phyloP scores from a whole-genome alignment of 257 asterid genomes.

The Nicotiana attenuata region DNA sequence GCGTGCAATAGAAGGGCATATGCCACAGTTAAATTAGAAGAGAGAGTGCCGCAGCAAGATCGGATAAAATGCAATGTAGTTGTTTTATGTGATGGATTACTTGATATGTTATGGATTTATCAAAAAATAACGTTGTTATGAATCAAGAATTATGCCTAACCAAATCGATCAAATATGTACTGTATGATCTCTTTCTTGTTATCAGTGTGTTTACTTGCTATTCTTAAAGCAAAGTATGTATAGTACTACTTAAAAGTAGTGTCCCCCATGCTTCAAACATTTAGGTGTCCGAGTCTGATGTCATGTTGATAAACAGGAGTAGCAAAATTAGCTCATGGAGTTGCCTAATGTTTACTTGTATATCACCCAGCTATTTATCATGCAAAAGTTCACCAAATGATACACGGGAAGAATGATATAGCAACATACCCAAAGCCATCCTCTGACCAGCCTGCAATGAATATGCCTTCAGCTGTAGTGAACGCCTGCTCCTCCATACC shows the following conservation, averaged over 20 bases:
- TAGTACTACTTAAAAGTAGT: background rate
- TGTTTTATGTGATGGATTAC: background rate
- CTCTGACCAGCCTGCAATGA: constrained; percentile 96
- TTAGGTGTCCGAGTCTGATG: background rate
- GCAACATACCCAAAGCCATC: constrained; percentile 83
- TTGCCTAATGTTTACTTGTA: background rate
- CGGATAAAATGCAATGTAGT: background rate
- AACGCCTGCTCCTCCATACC: constrained; percentile 98
- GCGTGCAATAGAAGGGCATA: background rate
- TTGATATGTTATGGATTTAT: background rate
- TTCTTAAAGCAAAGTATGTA: background rate
- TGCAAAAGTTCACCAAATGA: background rate
- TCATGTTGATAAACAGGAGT: background rate
- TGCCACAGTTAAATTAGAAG: background rate
- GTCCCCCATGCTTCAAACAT: background rate
- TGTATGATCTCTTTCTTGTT: background rate
- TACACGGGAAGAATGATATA: background rate
- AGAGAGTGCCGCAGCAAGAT: background rate
- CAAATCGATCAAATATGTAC: background rate
- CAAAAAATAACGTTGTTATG: background rate
- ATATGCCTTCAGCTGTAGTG: constrained; percentile 83
- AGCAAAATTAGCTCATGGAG: background rate
- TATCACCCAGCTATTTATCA: background rate
- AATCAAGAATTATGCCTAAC: background rate
- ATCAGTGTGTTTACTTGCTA: background rate